A percentile compares a stretch with the other conserved stretches of the same genome.
phyloP scores from a whole-genome alignment of 768 basidiomycete species.

The Hygrophoropsis aurantiaca region DNA sequence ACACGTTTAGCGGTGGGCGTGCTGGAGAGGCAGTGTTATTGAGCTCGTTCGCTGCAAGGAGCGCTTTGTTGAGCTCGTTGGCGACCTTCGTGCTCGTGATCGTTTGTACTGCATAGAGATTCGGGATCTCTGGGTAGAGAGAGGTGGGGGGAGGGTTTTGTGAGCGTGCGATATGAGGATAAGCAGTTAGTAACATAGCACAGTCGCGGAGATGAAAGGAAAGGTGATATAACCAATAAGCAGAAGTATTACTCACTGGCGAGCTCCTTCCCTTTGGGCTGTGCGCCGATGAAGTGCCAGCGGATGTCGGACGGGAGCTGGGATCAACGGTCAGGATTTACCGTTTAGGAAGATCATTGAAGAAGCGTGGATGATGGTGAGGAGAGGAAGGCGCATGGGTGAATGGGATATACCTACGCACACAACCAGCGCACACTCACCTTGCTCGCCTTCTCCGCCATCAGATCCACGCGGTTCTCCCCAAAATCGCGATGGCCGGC shows the following conservation, averaged over 20 bases:
- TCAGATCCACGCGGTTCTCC: constrained; percentile 95
- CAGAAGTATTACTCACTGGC: constrained; percentile 68
- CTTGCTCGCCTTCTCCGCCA: constrained; percentile 79
- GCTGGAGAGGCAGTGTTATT: too few relatives aligned
- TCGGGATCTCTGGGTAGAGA: constrained; percentile 72
- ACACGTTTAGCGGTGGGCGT: constrained; percentile 73
- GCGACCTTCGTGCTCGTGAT: constrained; percentile 82
- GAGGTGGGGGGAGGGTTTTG: too few relatives aligned
- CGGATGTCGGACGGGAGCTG: constrained; percentile 87
- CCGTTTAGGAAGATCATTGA: too few relatives aligned
- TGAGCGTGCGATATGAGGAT: background rate
- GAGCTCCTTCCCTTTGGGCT: constrained; percentile 89
- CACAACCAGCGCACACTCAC: too few relatives aligned
- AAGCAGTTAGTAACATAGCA: too few relatives aligned
- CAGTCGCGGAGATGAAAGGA: too few relatives aligned
- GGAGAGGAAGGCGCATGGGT: too few relatives aligned
- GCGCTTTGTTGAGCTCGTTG: constrained; percentile 70
- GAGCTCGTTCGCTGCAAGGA: constrained; percentile 54
- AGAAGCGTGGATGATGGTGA: too few relatives aligned
- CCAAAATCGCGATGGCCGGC: constrained; percentile 89
- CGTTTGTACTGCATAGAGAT: constrained; percentile 86
- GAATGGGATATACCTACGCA: too few relatives aligned
- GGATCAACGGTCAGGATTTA: too few relatives aligned
- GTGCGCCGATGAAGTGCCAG: constrained; percentile 97
- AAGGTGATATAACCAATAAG: background rate